These are phyloP conservation scores for Pouteria campechiana DNA, from an alignment of 179 eudicot species.

Conservation along the genomic window DNA sequence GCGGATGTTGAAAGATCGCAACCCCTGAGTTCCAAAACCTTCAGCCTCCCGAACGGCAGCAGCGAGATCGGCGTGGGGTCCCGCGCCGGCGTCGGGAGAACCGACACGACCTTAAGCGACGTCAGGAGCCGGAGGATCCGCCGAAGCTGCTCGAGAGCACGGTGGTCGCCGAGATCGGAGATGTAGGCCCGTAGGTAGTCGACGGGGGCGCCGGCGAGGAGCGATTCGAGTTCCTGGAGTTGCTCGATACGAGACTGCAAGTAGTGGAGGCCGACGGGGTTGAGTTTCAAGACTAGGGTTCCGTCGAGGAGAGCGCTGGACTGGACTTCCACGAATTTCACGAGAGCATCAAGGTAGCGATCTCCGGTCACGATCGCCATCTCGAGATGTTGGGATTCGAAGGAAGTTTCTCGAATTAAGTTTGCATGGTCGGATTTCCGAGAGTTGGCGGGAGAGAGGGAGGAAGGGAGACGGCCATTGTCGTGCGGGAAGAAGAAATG, in stretches of 20 bases:
- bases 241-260: conserved; percentile 80
- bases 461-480: no score
- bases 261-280: conserved; percentile 83
- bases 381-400: no score
- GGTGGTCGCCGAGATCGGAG: conserved; percentile 87
- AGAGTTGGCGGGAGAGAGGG: no score
- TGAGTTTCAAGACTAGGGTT: conserved; percentile 46
- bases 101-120: conserved; percentile 64
- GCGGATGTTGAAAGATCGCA: conserved; percentile 83
- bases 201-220: conserved; percentile 78
- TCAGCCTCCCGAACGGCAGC: conserved; percentile 57
- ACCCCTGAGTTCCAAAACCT: conserved; percentile 82
- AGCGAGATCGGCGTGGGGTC: conserved; percentile 73
- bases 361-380: conserved; percentile 79
- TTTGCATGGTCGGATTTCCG: no score
- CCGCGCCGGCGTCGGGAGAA: conserved; percentile 39
- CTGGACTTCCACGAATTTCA: conserved; percentile 56
- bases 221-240: conserved; percentile 57
- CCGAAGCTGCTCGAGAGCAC: conserved; percentile 82
- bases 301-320: conserved; percentile 58
- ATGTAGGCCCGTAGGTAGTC: conserved; percentile 90
- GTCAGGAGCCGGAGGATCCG: conserved; percentile 64
- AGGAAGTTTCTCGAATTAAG: no score
- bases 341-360: conserved; percentile 69
- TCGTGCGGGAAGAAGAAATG: no score